Evolutionary conservation across 2,329 filamentous ascomycete species (phyloP), one percentile per base, ranked within the genome.

Genomic region (Laburnicola sp.): DNA sequence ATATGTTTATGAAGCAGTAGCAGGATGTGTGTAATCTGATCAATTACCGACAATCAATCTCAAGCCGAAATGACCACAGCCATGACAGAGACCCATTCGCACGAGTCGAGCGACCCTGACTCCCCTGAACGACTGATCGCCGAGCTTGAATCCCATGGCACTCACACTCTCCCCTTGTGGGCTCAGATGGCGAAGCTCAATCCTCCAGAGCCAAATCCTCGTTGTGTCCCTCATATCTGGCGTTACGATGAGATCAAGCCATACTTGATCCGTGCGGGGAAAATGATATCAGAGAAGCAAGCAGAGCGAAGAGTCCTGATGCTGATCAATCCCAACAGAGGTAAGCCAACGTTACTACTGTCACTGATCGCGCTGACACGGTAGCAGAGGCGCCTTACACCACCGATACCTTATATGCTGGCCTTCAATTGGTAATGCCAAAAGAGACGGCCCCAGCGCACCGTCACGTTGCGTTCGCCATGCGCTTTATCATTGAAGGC

Each of bases 401-500:
- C 0, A 83, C 81, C 1, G 81, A 84, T 59, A 83, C 81, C 1
- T 71, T 84, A 45, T 83, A 83, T 53, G 80, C 77, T 2, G 82
- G 81, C 1, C 74, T 84, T 1, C 82, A 84, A 57, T 72, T 84
- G 0, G 79, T 84, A 3, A 79, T 81, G 60, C 81, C 82, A 0
- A 78, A 79, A 26, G 82, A 84, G 51, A 80, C 74, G 0, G 80
- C 82, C 0, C 79, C 77, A 0, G 81, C 81, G 0, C 82, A 84
- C 54, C 68, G 82, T 0, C 81, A 84, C 58, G 78, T 78, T 2
- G 81, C 82, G 0, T 83, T 81, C 50, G 81, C 82, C 0, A 75
- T 78, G 59, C 76, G 82, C 4, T 84, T 83, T 66, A 81, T 84
- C 53, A 81, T 84, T 22, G 80, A 83, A 48, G 81, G 81, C 1